Base-by-base conservation (phyloP, 331 rosid species). In the Rosa hybrid region DNA sequence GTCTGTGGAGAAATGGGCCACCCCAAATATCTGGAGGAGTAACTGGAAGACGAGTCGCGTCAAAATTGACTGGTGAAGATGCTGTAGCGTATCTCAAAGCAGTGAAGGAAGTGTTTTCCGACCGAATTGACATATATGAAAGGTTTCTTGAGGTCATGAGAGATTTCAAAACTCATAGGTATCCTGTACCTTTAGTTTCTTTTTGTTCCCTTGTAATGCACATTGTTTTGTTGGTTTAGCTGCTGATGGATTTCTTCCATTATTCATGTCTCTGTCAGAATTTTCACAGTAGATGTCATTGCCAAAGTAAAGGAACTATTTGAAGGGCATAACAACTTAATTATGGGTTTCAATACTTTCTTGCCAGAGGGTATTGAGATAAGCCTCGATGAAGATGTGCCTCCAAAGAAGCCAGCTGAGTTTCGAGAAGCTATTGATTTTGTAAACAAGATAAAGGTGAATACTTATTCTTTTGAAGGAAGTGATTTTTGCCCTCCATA, bases 391-490 rank as follows among this genome's bases (percentile, higher is more conserved):
- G 97, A 91, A 64, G 97, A 86, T 45, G 91, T 85, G 12, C 71
- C 44, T 51, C 91, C 87, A 13, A 93, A 93, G 87, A 93, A 93
- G 88, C 87, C 94, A 0, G 92, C 92, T 87, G 97, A 96, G 81
- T 96, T 96, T 85, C 91, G 89, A 68, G 98, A 96, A 90, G 99
- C 99, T 67, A 96, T 96, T 76, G 89, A 90, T 83, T 96, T 96
- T 80, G 99, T 96, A 50, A 92, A 91, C 90, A 96, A 93, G 94
- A 96, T 96, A 84, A 96, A 96, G 99, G 99, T 96, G 72, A 85
- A 74, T 30, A 17, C 34, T 2, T 68, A 69, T n/a, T 59, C 42
- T 83, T 79, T 74, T 46, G 64, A 25, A 25, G 68, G 68, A 62
- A 62, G 68, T 62, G 68, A 25, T 62, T 62, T 4, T 25, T 27